Conservation (phyloP, 768 basidiomycete genomes). For the Sarcodon sp. region DNA sequence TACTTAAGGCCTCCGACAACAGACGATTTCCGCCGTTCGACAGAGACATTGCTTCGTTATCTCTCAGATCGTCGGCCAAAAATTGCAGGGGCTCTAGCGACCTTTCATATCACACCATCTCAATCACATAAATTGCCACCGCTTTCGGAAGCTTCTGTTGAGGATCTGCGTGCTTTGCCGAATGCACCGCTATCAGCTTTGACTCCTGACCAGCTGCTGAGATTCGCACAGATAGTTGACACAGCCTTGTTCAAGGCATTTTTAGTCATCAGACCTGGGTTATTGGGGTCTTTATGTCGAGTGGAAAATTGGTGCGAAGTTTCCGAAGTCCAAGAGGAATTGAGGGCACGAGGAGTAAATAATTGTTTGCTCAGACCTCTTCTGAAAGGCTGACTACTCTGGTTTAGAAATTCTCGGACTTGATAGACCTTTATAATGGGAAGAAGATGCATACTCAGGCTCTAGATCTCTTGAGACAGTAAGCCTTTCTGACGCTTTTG, state of each 20-base stretch:
- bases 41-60: conserved; percentile 84
- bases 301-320: conserved; percentile 97
- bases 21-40: conserved; percentile 57
- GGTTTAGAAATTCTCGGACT: conserved; percentile 76
- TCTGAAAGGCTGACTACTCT: neutral
- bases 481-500: conserved; percentile 14
- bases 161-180: conserved; percentile 71
- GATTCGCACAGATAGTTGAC: conserved; percentile 89
- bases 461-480: conserved; percentile 76
- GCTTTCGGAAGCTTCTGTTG: conserved; percentile 58
- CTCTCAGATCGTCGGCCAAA: conserved; percentile 86
- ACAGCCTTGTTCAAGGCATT: conserved; percentile 94
- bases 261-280: conserved; percentile 62
- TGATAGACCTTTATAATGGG: conserved; percentile 85
- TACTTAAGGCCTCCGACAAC: neutral
- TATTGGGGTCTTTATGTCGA: conserved; percentile 81
- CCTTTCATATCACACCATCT: conserved; percentile 53
- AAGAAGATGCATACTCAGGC: conserved; percentile 95
- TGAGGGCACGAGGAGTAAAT: conserved; percentile 65
- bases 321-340: conserved; percentile 79
- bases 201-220: conserved; percentile 73
- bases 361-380: neutral
- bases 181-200: conserved; percentile 59
- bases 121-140: conserved; percentile 57
- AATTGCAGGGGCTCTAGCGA: conserved; percentile 61